Conservation (phyloP, 202 grass and related monocot genomes). For the Zoysia matrella region DNA sequence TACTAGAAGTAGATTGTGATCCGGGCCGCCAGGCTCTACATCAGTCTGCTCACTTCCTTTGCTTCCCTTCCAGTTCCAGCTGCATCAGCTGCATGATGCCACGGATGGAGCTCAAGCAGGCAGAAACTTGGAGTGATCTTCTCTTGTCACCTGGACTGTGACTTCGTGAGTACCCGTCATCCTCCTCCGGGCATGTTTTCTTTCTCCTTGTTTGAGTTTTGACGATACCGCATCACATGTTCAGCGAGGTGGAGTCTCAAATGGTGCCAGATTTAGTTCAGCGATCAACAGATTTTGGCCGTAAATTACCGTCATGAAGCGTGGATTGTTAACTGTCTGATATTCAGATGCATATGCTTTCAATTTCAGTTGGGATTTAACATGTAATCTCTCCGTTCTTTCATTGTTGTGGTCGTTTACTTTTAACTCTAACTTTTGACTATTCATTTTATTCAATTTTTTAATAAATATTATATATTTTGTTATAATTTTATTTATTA, state of each 20-base stretch:
- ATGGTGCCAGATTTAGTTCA: neutral
- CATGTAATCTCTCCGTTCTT: too few relatives aligned
- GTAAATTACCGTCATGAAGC: neutral
- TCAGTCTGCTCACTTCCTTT: neutral
- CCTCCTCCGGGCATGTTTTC: neutral
- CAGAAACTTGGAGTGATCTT: neutral
- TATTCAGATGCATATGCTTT: neutral
- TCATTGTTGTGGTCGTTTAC: too few relatives aligned
- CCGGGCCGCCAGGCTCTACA: neutral
- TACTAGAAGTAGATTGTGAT: too few relatives aligned
- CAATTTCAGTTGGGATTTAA: neutral
- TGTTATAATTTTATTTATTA: too few relatives aligned
- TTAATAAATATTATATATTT: too few relatives aligned
- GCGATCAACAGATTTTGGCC: neutral
- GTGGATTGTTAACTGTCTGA: neutral
- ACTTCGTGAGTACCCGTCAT: conserved; percentile 32
- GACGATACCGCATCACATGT: neutral
- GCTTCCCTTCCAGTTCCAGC: neutral
- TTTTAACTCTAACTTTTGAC: too few relatives aligned
- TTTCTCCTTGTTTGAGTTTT: neutral
- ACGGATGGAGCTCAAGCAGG: neutral
- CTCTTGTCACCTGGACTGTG: neutral
- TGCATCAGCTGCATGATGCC: neutral
- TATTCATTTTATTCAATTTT: too few relatives aligned
- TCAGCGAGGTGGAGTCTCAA: neutral